Percentiles rank a stretch among this genome's conserved stretches.
These are phyloP conservation scores for Leptographium flavum DNA, from an alignment of 2,329 filamentous ascomycete species.

Conservation along the genomic window DNA sequence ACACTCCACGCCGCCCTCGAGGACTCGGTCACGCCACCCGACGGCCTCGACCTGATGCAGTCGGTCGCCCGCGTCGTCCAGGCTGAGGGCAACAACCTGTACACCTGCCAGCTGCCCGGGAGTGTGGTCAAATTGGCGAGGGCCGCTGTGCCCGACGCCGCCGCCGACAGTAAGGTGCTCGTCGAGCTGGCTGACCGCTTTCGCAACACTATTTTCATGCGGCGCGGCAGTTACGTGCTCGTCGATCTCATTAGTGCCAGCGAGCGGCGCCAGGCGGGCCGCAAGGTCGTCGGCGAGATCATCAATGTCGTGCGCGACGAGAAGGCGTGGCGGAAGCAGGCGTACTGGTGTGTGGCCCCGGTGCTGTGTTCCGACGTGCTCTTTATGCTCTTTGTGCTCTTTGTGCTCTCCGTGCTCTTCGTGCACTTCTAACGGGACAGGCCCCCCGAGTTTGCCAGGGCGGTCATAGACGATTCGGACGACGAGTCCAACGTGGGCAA, in stretches of 20 bases:
- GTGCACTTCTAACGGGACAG: too few relatives aligned
- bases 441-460: conserved; percentile 67
- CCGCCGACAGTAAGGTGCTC: conserved; percentile 28
- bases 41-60: conserved; percentile 44
- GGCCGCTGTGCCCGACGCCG: background rate
- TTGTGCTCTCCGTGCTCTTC: too few relatives aligned
- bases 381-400: too few relatives aligned
- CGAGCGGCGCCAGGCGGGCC: conserved; percentile 49
- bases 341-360: conserved; percentile 67
- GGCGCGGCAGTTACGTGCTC: conserved; percentile 74
- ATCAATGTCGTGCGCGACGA: conserved; percentile 86
- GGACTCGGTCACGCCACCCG: conserved; percentile 47
- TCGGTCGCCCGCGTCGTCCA: conserved; percentile 65
- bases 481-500: conserved; percentile 70
- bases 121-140: too few relatives aligned
- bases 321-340: conserved; percentile 77
- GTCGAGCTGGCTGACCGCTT: conserved; percentile 72
- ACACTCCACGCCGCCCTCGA: conserved; percentile 65
- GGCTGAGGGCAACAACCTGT: conserved; percentile 80
- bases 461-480: conserved; percentile 33
- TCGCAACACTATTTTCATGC: conserved; percentile 87
- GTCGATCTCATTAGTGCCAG: conserved; percentile 46
- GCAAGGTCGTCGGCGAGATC: conserved; percentile 77
- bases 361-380: too few relatives aligned
- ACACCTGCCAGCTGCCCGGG: conserved; percentile 58